A percentile compares a stretch with the other conserved stretches of the same genome.
Conservation (phyloP, 1,284 basidiomycete genomes). For the Rugosomyces carneus region DNA sequence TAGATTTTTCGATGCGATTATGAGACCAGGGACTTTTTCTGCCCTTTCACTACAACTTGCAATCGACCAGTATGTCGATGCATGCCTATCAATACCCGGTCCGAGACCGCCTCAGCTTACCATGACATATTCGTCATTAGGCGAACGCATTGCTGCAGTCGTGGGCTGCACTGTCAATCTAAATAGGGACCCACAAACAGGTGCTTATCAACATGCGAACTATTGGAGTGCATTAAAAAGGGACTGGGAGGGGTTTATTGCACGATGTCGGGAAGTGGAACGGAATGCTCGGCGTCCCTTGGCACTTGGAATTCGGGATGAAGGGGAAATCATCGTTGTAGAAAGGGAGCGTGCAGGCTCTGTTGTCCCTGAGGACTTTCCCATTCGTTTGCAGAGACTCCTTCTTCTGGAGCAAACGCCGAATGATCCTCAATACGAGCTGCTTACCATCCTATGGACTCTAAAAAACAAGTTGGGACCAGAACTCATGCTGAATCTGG, state of each 20-base stretch:
- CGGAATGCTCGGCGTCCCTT: constrained; percentile 82
- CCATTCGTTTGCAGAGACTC: constrained; percentile 50
- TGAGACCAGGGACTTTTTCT: constrained; percentile 86
- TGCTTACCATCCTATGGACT: constrained; percentile 56
- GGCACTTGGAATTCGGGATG: constrained; percentile 48
- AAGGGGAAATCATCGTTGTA: constrained; percentile 55
- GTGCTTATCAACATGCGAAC: constrained; percentile 68
- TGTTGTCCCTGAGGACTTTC: constrained; percentile 60
- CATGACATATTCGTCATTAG: constrained; percentile 58
- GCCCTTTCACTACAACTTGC: constrained; percentile 73
- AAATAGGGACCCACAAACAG: constrained; percentile 70
- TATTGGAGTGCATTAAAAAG: constrained; percentile 82
- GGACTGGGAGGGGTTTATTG: constrained; percentile 92
- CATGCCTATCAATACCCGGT: constrained; percentile 62
- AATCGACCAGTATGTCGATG: constrained; percentile 74
- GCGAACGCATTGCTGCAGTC: constrained; percentile 74
- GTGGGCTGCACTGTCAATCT: constrained; percentile 81
- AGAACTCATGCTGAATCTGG: constrained; percentile 48
- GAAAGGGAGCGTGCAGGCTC: constrained; percentile 74
- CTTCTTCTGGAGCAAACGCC: constrained; percentile 34
- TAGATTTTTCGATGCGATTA: constrained; percentile 76
- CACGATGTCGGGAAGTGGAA: constrained; percentile 82
- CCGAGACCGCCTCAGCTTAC: constrained; percentile 49
- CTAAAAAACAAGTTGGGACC: constrained; percentile 53
- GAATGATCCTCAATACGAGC: constrained; percentile 43